Percentiles rank a stretch among this genome's conserved stretches.
Evolutionary conservation across 176 grass and related monocot species (phyloP).

Genomic region (Zoysia pacifica): DNA sequence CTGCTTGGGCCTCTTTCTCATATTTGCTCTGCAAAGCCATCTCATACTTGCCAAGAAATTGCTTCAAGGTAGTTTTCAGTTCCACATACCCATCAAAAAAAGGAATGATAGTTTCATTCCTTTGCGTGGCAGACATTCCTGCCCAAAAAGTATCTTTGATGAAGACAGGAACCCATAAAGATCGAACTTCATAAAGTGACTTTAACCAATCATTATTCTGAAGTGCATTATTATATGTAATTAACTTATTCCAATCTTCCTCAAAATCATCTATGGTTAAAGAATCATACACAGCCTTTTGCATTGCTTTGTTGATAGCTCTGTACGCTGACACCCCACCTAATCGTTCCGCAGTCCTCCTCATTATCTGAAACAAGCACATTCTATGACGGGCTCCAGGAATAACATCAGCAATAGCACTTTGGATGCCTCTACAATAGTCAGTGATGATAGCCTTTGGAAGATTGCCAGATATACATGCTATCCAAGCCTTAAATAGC

Average conservation of each 20-base stretch:
- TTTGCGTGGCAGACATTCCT: conserved; percentile 85
- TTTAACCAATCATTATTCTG: conserved; percentile 83
- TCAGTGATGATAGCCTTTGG: conserved; percentile 85
- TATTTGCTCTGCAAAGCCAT: conserved; percentile 84
- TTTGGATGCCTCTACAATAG: conserved; percentile 75
- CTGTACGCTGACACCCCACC: conserved; percentile 3
- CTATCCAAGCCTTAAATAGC: conserved; percentile 91
- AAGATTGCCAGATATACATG: conserved; percentile 86
- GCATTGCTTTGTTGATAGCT: conserved; percentile 73
- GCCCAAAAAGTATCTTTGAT: conserved; percentile 93
- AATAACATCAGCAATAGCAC: conserved; percentile 74
- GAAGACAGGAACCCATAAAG: conserved; percentile 87
- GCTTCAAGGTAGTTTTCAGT: conserved; percentile 81
- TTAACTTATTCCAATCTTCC: conserved; percentile 72
- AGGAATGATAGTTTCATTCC: conserved; percentile 64
- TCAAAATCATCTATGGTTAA: conserved; percentile 80
- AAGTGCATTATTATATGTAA: conserved; percentile 61
- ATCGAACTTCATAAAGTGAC: conserved; percentile 78
- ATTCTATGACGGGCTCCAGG: conserved; percentile 77
- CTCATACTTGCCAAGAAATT: conserved; percentile 91
- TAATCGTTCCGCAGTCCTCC: background rate
- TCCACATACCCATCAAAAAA: conserved; percentile 95
- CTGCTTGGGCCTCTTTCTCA: conserved; percentile 93
- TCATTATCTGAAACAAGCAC: conserved; percentile 93
- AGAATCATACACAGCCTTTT: conserved; percentile 83